Percentiles rank a stretch among this genome's conserved stretches.
Conservation (phyloP, 2,329 filamentous ascomycete species). For the Fusarium sp. region DNA sequence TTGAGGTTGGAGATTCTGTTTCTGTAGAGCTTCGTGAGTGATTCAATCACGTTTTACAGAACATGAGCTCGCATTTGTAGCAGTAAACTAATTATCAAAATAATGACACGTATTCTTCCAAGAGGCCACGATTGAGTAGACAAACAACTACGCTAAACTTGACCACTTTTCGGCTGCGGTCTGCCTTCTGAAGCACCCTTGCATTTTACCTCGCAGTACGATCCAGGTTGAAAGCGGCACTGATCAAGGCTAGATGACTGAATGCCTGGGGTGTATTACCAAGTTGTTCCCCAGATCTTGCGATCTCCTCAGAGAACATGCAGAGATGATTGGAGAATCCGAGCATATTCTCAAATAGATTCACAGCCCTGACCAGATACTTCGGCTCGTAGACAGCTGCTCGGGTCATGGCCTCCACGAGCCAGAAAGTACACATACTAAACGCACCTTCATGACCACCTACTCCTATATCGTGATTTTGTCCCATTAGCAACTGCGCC, state of each 20-base stretch:
- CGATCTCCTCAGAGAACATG: constrained; percentile 84
- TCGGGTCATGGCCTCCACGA: constrained; percentile 78
- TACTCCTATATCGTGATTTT: constrained; percentile 59
- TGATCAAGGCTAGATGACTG: constrained; percentile 77
- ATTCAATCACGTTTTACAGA: not conserved
- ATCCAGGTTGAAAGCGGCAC: constrained; percentile 79
- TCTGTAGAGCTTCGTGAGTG: constrained; percentile 28
- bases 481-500: not conserved
- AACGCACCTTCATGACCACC: constrained; percentile 80
- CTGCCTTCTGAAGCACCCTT: not conserved
- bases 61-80: not conserved
- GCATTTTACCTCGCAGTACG: constrained; percentile 49
- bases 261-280: constrained; percentile 84
- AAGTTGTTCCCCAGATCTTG: constrained; percentile 76
- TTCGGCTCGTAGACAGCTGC: constrained; percentile 71
- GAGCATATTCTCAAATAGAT: constrained; percentile 80
- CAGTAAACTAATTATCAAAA: not conserved
- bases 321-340: constrained; percentile 78
- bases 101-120: not conserved
- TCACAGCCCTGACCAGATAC: constrained; percentile 68
- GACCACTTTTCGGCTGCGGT: not conserved
- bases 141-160: not conserved
- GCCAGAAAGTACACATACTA: constrained; percentile 85
- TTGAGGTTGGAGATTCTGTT: constrained; percentile 59
- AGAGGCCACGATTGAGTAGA: not conserved